Base-by-base conservation (phyloP, 768 basidiomycete species). In the Mycena metata region DNA sequence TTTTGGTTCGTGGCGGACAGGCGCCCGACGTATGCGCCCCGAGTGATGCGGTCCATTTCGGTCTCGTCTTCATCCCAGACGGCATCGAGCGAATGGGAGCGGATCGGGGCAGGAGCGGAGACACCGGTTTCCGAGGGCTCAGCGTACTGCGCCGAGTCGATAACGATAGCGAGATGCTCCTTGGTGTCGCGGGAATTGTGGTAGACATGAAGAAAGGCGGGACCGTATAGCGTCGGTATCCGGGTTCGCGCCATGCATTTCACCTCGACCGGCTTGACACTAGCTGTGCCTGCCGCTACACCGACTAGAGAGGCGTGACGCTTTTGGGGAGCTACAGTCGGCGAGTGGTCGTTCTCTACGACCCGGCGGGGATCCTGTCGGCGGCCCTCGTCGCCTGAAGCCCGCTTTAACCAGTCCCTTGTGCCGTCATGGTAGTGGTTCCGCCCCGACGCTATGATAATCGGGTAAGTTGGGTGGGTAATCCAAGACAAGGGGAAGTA, bases 231-330 rank as follows among this genome's bases (percentile, higher is more conserved):
- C 0, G 98, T 99, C 46, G 98, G 98, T 77, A 99, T 94, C 64
- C 98, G 92, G 5, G 98, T 98, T 64, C 98, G 93, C 15, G 96
- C 98, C 90, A 97, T 95, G 79, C 98, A 99, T 78, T 89, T 91
- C 33, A 98, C 93, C 63, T 89, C 83, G n/a, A 94, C 79, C 23
- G 66, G 62, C 55, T 77, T 80, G 52, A 73, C 69, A 59, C 75
- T 57, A 36, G 79, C 80, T 36, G 75, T 56, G 75, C 65, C 66
- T 61, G 71, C 54, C 62, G 71, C 54, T 65, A 70, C 26, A 72
- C 69, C 64, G 21, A 69, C 63, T 19, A 81, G 62, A n/a, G 83
- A 82, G 30, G 80, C 58, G 45, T 83, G 81, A 60, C 83, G 79
- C 71, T 84, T 84, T 71, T 82, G 66, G 21, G 70, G 77, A 72